These are phyloP conservation scores for Ceratocystis eucalypticola DNA, from an alignment of 2,329 filamentous ascomycete genomes.

Conservation along the genomic window DNA sequence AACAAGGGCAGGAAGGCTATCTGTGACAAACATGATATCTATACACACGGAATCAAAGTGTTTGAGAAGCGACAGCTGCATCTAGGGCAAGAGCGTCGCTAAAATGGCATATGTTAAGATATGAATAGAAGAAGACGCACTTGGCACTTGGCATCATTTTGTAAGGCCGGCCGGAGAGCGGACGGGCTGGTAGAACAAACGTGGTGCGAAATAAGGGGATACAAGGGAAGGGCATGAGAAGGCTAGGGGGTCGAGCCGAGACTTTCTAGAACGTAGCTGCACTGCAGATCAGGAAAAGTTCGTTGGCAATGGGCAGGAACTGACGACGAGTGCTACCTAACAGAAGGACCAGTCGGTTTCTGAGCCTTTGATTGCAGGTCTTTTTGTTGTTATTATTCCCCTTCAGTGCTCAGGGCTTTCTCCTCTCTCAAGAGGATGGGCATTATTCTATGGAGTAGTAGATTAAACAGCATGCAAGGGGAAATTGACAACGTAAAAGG, in stretches of 20 bases:
- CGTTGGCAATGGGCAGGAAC: background rate
- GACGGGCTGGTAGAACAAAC: too few relatives aligned
- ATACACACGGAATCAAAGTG: background rate
- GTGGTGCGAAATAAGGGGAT: too few relatives aligned
- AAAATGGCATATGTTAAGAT: background rate
- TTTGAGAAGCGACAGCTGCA: background rate
- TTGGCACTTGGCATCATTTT: background rate
- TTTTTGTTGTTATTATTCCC: too few relatives aligned
- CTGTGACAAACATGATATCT: background rate
- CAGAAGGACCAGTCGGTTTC: background rate
- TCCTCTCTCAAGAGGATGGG: too few relatives aligned
- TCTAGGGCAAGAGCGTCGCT: background rate
- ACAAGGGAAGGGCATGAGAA: background rate
- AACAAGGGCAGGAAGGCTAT: background rate
- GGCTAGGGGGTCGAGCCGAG: background rate
- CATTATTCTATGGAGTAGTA: too few relatives aligned
- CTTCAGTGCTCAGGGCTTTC: too few relatives aligned
- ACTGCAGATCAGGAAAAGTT: background rate
- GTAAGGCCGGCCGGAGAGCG: too few relatives aligned
- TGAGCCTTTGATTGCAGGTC: too few relatives aligned
- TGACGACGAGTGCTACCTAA: background rate
- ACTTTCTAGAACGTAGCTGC: background rate
- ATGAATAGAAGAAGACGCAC: background rate
- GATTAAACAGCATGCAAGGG: constrained; percentile 10
- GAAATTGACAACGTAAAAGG: constrained; percentile 6